These are phyloP conservation scores for Dorcoceras hygrometricum DNA, from an alignment of 257 asterid genomes.

Conservation along the genomic window DNA sequence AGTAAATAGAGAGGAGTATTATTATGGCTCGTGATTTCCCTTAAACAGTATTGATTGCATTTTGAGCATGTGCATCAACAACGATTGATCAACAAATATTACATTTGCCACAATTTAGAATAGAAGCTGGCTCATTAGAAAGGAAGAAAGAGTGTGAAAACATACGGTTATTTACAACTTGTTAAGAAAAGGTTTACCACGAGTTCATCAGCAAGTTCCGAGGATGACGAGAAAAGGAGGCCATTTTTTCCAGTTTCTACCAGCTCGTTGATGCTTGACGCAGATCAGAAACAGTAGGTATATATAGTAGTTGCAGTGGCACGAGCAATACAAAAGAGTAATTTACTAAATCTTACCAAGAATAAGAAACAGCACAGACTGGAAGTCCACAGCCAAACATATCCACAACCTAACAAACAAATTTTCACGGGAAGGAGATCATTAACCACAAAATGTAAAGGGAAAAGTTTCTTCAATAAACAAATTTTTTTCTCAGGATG, in stretches of 20 bases:
- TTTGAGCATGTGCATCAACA: background rate
- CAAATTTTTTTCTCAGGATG: background rate
- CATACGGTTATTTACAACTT: slow-evolving; percentile 6
- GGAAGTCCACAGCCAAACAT: slow-evolving; percentile 99
- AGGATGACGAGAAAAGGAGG: slow-evolving; percentile 84
- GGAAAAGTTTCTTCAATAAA: background rate
- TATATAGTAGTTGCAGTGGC: background rate
- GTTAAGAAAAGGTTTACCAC: slow-evolving; percentile 50
- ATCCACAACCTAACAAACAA: slow-evolving; percentile 74
- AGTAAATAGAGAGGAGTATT: background rate
- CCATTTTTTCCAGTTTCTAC: slow-evolving; percentile 84
- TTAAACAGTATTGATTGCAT: background rate
- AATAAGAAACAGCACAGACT: slow-evolving; percentile 95
- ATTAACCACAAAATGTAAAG: slow-evolving; percentile 16
- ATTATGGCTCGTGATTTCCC: background rate
- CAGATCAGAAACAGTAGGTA: slow-evolving; percentile 24
- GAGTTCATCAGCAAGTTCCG: slow-evolving; percentile 88
- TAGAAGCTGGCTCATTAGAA: background rate
- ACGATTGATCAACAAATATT: background rate
- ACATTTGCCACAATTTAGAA: background rate
- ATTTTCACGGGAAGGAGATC: slow-evolving; percentile 21
- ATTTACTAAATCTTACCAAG: slow-evolving; percentile 57
- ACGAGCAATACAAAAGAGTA: slow-evolving; percentile 17
- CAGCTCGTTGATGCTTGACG: slow-evolving; percentile 79
- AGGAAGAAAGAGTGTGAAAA: slow-evolving; percentile 7